phyloP scores from a whole-genome alignment of 306 rosid genomes.

The Dryas drummondii region DNA sequence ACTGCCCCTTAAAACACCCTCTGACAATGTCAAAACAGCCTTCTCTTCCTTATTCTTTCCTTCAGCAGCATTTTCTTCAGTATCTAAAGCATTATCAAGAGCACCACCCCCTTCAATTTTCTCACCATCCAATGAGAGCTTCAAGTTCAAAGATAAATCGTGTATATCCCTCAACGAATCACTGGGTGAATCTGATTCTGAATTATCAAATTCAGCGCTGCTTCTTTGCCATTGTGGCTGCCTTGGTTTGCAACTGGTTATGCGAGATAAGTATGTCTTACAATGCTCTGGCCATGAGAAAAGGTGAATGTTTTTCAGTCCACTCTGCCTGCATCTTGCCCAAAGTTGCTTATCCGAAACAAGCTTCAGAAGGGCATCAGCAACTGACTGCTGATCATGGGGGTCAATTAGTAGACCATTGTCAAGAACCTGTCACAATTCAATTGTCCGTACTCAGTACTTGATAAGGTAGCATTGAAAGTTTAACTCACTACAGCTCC shows the following conservation, averaged over 20 bases:
- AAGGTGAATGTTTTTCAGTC: slow-evolving; percentile 58
- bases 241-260: slow-evolving; percentile 52
- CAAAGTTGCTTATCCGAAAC: slow-evolving; percentile 66
- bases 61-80: slow-evolving; percentile 34
- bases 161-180: slow-evolving; percentile 60
- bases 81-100: slow-evolving; percentile 33
- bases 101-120: slow-evolving; percentile 30
- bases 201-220: slow-evolving; percentile 30
- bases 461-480: slow-evolving; percentile 6
- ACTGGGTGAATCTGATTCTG: slow-evolving; percentile 43
- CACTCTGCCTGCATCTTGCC: slow-evolving; percentile 59
- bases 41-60: slow-evolving; percentile 34
- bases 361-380: slow-evolving; percentile 65
- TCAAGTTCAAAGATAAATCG: slow-evolving; percentile 54
- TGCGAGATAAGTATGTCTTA: slow-evolving; percentile 49
- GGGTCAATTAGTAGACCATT: slow-evolving; percentile 59
- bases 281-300: slow-evolving; percentile 65
- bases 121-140: slow-evolving; percentile 49
- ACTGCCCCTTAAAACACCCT: slow-evolving; percentile 20
- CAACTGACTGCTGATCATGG: slow-evolving; percentile 51
- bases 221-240: slow-evolving; percentile 56
- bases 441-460: background rate
- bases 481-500: slow-evolving; percentile 1
- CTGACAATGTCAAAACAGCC: slow-evolving; percentile 34
- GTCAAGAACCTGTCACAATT: slow-evolving; percentile 41